Evolutionary conservation across 768 basidiomycete species (phyloP).

Genomic region (Mycena amicta): DNA sequence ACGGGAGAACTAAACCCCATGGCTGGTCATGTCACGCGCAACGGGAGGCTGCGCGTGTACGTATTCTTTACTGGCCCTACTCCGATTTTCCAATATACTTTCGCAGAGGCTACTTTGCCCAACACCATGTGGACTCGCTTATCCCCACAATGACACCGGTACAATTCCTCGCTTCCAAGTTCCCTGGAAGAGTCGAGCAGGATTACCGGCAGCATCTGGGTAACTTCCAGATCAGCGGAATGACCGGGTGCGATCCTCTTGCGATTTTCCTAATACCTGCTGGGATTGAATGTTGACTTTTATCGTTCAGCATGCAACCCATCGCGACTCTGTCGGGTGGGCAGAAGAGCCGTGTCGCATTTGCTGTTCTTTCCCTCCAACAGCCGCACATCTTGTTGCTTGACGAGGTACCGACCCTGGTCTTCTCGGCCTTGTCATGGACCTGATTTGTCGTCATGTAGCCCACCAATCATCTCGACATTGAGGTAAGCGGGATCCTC

Average conservation of each 20-base stretch:
- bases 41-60: conserved; percentile 88
- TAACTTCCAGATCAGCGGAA: conserved; percentile 95
- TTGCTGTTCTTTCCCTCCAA: conserved; percentile 82
- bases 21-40: conserved; percentile 81
- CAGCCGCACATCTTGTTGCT: conserved; percentile 90
- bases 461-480: conserved; percentile 97
- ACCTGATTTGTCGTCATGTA: conserved; percentile 29
- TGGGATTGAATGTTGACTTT: not conserved
- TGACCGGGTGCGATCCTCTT: conserved; percentile 69
- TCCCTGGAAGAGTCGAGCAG: conserved; percentile 94
- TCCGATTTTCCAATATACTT: not conserved
- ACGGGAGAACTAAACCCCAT: conserved; percentile 80
- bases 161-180: conserved; percentile 87
- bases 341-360: conserved; percentile 95
- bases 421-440: conserved; percentile 1
- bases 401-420: conserved; percentile 82
- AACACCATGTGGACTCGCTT: conserved; percentile 93
- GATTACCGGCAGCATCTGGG: conserved; percentile 95
- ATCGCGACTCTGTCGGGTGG: conserved; percentile 94
- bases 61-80: not conserved
- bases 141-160: conserved; percentile 87
- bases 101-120: conserved; percentile 85
- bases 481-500: conserved; percentile 57
- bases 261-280: not conserved
- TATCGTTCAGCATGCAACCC: conserved; percentile 62